A percentile compares a stretch with the other conserved stretches of the same genome.
phyloP scores from a whole-genome alignment of 345 rosid species.

The Dimocarpus longan region DNA sequence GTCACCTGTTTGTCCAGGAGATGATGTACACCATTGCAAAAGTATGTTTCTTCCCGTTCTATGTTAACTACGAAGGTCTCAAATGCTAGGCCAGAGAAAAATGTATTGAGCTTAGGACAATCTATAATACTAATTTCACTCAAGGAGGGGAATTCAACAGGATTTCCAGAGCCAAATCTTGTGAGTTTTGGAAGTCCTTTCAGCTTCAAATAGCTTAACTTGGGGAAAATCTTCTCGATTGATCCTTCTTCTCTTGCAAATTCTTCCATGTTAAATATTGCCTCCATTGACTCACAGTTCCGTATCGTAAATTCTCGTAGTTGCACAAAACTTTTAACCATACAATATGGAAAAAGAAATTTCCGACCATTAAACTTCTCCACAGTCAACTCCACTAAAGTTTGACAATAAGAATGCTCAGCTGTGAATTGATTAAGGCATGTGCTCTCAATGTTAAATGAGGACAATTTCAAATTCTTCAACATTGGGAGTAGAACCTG shows the following conservation, averaged over 20 bases:
- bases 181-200: background rate
- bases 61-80: no score
- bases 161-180: background rate
- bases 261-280: background rate
- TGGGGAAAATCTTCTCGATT: background rate
- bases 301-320: no score
- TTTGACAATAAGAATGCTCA: background rate
- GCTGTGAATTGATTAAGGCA: background rate
- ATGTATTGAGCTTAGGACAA: no score
- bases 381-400: no score
- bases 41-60: no score
- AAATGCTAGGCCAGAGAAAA: no score
- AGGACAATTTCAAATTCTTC: background rate
- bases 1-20: background rate
- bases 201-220: rapidly evolving
- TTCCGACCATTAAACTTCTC: no score
- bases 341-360: background rate
- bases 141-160: no score
- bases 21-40: no score
- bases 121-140: no score
- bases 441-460: background rate
- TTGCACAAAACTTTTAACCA: background rate
- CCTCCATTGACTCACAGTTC: no score
- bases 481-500: slow-evolving; percentile 3
- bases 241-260: background rate